Evolutionary conservation across 2,329 filamentous ascomycete genomes (phyloP), one percentile per base, ranked within the genome.

Genomic region (Leptographium radiaticola): DNA sequence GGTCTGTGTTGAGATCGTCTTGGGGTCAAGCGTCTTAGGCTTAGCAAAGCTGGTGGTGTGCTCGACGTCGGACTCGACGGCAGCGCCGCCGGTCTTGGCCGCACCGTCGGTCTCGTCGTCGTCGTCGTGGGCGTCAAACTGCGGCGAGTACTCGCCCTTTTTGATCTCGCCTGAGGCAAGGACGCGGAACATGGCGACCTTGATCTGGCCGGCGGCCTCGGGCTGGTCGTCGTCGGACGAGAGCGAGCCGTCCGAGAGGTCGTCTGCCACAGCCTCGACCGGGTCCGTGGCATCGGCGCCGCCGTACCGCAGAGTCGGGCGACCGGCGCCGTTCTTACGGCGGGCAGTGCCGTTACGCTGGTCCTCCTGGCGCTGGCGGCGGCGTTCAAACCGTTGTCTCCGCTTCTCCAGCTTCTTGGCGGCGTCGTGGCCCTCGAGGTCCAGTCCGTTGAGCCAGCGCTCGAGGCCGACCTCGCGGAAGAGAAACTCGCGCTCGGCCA

Each of bases 31-130:
- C 1, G 89, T 86, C 75, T 96, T 97, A 15, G 90, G 91, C 71
- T 96, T 95, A 11, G 91, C 91, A 68, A 97, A 97, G 66, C 90
- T 95, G 9, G 93, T 97, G 2, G 93, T 97, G 67, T 98, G 93
- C 69, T 97, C 93, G 54, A 96, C 80, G 63, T 95, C 89, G 43
- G 82, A 86, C 62, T 90, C 87, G 56, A 86, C 80, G 33, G 75
- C 75, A 15, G 75, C 76, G 33, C 73, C 71, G 38, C 65, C 68
- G 16, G 70, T 71, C 55, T 78, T 75, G 15, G 36, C 70, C 40
- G 66, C 70, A 33, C 75, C 67, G 18, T 76, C 72, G 33, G 66
- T 67, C 53, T 86, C 83, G 54, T 95, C 89, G 58, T 95, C 90
- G 58, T 95, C 91, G 63, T 97, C 93, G 62, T 97, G 89, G 3